Evolutionary conservation across 805 yeast species (phyloP), one percentile per base, ranked within the genome.

Genomic region (Tetrapisispora phaffii): DNA sequence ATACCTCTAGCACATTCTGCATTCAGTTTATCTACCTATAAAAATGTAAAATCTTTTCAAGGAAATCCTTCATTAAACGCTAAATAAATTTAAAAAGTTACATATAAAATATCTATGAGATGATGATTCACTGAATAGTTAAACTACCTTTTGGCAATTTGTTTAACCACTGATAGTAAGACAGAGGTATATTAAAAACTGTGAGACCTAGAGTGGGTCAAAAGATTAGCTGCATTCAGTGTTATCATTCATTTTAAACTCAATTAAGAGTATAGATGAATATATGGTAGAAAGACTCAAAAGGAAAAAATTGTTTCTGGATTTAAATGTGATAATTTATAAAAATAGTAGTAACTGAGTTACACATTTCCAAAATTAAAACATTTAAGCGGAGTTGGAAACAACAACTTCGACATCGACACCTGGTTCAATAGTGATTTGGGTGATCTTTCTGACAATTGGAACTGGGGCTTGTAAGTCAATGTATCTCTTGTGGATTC

Each of bases 401-500:
- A 84, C 80, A 71, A 90, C 82, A 66, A 84, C 93, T 76, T 84
- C 93, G 63, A 90, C 93, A 80, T 89, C 95, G 68, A 90, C 97
- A 85, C 97, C 97, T 67, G 97, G 96, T 79, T 88, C 96, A 71
- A 90, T 83, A 77, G 95, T 86, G 83, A 88, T 84, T 72, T 89
- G 89, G 65, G 97, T 89, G 77, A 90, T 87, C 76, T 82, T 85
- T 85, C 85, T 88, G 74, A 90, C 95, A 60, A 80, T 73, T 57
- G 78, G 75, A 68, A 95, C 86, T 74, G 97, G 96, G 59, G 97
- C 96, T 76, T 85, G 90, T 73, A 93, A 81, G 78, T 89, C 96
- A 69, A 93, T 87, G 74, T 87, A 84, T 78, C 99, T 89, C 94
- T 93, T 93, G 96, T 93, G 98, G 81, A 93, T 88, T 85, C 97